phyloP scores from a whole-genome alignment of 805 yeast species.

The Lipomyces spencermartinsiae region DNA sequence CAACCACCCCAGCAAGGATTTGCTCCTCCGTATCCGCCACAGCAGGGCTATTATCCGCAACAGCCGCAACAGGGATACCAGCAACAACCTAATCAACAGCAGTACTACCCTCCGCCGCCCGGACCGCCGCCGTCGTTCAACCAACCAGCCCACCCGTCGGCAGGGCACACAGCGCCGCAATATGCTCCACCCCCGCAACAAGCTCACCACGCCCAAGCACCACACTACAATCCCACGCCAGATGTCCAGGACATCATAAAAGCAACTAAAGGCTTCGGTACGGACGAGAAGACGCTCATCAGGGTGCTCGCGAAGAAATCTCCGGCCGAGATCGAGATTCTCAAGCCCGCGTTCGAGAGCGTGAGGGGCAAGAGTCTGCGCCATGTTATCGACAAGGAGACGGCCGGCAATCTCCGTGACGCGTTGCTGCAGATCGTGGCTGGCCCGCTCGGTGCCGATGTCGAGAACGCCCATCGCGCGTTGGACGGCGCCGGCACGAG shows the following conservation, averaged over 20 bases:
- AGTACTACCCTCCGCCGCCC: not conserved
- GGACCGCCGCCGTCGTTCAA: not conserved
- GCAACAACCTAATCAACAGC: conserved; percentile 13
- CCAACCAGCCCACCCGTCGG: not conserved
- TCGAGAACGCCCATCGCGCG: conserved; percentile 34
- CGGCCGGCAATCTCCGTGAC: conserved; percentile 34
- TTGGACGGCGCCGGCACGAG: conserved; percentile 38
- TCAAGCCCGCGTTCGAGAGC: conserved; percentile 30
- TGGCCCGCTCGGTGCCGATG: conserved; percentile 40
- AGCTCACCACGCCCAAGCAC: conserved; percentile 8
- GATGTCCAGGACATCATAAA: conserved; percentile 34
- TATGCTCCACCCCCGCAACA: conserved; percentile 3
- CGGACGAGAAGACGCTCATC: conserved; percentile 38
- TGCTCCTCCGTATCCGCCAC: conserved; percentile 14
- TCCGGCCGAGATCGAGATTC: conserved; percentile 35
- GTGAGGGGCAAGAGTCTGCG: conserved; percentile 32
- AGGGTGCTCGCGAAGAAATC: conserved; percentile 30
- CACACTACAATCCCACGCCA: conserved; percentile 34
- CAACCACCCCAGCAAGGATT: conserved; percentile 12
- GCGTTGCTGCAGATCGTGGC: conserved; percentile 32
- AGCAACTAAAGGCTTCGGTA: conserved; percentile 41
- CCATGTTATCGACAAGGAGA: conserved; percentile 36
- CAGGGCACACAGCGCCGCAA: not conserved
- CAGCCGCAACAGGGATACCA: conserved; percentile 15
- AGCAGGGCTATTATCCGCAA: conserved; percentile 17